These are phyloP conservation scores for Xylariaceae sp. DNA, from an alignment of 2,329 filamentous ascomycete species.

Conservation along the genomic window DNA sequence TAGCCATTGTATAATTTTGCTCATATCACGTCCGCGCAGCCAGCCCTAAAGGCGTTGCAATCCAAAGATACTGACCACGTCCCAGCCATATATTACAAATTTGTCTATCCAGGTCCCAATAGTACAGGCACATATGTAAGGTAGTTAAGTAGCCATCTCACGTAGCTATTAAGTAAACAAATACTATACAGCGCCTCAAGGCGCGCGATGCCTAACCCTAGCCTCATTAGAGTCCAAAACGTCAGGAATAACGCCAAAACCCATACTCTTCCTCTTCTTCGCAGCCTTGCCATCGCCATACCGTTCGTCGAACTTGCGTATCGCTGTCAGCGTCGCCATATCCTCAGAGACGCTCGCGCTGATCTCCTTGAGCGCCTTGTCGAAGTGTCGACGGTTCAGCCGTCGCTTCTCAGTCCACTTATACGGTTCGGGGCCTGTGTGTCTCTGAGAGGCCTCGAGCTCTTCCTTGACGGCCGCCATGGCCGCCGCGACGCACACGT, in stretches of 20 bases:
- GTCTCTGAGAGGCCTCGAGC: constrained; percentile 37
- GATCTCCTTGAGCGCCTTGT: constrained; percentile 81
- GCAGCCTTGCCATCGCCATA: constrained; percentile 73
- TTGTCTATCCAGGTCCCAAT: too few species aligned
- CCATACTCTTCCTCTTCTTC: constrained; percentile 53
- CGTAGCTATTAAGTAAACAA: too few species aligned
- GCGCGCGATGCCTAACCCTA: constrained; percentile 37
- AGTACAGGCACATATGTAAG: too few species aligned
- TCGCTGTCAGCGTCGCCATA: constrained; percentile 79
- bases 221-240: constrained; percentile 42
- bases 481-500: constrained; percentile 74
- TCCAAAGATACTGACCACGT: too few species aligned
- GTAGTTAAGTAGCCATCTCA: too few species aligned
- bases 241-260: constrained; percentile 50
- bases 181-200: too few species aligned
- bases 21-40: too few species aligned
- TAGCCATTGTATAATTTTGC: too few species aligned
- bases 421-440: constrained; percentile 35
- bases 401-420: constrained; percentile 66
- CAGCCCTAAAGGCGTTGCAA: too few species aligned
- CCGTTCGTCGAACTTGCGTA: constrained; percentile 92
- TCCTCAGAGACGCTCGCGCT: constrained; percentile 90
- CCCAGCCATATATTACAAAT: too few species aligned
- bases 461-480: constrained; percentile 77
- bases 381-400: constrained; percentile 70